Percentiles rank a stretch among this genome's conserved stretches.
These are phyloP conservation scores for Lachancea meyersii DNA, from an alignment of 805 yeast species.

Conservation along the genomic window DNA sequence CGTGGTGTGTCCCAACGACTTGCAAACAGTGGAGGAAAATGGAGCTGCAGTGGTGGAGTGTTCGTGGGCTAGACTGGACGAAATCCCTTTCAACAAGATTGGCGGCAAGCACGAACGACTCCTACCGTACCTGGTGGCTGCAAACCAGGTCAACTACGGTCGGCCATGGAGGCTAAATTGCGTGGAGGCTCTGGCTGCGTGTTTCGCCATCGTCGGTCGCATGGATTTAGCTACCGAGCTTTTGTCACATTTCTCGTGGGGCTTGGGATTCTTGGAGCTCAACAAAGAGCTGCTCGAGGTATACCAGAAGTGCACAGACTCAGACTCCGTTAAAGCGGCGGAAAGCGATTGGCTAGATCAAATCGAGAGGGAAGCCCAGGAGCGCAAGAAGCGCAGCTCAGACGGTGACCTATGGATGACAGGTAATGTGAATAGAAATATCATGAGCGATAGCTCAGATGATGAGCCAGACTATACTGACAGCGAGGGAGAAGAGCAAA, in stretches of 20 bases:
- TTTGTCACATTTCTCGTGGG: slow-evolving; percentile 85
- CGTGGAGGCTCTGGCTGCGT: slow-evolving; percentile 96
- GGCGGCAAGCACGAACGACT: slow-evolving; percentile 87
- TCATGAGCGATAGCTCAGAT: slow-evolving; percentile 13
- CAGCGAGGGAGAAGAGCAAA: slow-evolving; percentile 14
- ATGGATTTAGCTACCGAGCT: slow-evolving; percentile 80
- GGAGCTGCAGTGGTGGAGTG: slow-evolving; percentile 99
- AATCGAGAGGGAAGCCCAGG: slow-evolving; percentile 59
- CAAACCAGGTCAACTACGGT: slow-evolving; percentile 96
- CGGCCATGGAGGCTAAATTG: slow-evolving; percentile 93
- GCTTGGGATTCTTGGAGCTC: slow-evolving; percentile 75
- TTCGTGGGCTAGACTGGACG: slow-evolving; percentile 97
- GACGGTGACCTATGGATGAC: slow-evolving; percentile 66
- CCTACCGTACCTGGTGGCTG: slow-evolving; percentile 88
- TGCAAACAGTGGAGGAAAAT: slow-evolving; percentile 60
- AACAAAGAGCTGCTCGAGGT: slow-evolving; percentile 71
- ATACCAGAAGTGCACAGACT: slow-evolving; percentile 76
- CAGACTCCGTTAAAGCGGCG: slow-evolving; percentile 62
- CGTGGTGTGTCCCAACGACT: slow-evolving; percentile 86
- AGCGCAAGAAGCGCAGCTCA: slow-evolving; percentile 48
- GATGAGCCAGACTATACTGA: slow-evolving; percentile 18
- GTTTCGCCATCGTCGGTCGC: slow-evolving; percentile 90
- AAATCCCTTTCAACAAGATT: slow-evolving; percentile 86
- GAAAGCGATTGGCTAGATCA: slow-evolving; percentile 69
- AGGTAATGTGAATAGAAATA: slow-evolving; percentile 64